Conservation (phyloP, 768 basidiomycete genomes). For the Kwoniella mangroviensis region DNA sequence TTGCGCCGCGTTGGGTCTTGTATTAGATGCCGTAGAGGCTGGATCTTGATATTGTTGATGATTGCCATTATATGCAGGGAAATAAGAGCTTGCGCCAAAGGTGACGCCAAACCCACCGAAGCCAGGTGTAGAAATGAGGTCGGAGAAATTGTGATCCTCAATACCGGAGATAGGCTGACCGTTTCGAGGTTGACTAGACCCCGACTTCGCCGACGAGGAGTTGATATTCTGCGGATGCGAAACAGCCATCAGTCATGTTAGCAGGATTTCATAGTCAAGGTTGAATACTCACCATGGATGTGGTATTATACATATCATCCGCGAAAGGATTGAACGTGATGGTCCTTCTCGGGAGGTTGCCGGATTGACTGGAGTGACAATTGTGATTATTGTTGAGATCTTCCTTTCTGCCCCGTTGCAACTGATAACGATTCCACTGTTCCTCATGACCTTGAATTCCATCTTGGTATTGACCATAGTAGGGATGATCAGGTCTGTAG, state of each 20-base stretch:
- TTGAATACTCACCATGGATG: background rate
- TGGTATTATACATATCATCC: background rate
- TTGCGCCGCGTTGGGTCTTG: background rate
- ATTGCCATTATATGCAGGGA: background rate
- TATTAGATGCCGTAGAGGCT: background rate
- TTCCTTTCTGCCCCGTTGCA: background rate
- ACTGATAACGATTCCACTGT: background rate
- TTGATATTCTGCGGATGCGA: background rate
- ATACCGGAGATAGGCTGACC: background rate
- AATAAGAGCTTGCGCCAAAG: background rate
- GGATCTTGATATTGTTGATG: background rate
- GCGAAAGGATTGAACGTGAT: background rate
- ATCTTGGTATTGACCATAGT: background rate
- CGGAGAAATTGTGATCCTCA: constrained; percentile 19
- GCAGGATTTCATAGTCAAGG: background rate
- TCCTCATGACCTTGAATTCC: background rate
- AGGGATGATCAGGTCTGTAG: background rate
- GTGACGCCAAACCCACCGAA: constrained; percentile 8
- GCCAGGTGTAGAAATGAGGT: constrained; percentile 14
- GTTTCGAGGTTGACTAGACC: background rate
- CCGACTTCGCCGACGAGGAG: background rate
- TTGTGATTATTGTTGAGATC: background rate
- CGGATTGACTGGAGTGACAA: no score
- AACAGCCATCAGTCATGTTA: background rate
- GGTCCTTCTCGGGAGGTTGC: background rate